Evolutionary conservation across 2,329 filamentous ascomycete genomes (phyloP), one percentile per base, ranked within the genome.

Genomic region (Pyrenophora teres): DNA sequence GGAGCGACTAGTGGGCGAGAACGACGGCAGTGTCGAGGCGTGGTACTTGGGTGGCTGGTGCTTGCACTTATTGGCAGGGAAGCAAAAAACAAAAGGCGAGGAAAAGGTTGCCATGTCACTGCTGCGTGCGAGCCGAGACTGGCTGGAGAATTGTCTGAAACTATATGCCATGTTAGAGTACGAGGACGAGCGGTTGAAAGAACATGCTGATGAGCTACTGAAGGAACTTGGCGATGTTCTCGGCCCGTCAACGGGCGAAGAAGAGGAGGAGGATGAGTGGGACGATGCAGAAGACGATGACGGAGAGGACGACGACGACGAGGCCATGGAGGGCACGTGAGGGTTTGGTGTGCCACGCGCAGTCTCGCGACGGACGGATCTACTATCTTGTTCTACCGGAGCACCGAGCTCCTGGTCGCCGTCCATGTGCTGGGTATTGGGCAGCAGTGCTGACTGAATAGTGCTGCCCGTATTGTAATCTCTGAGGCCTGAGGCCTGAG

Each of bases 21-120:
- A 99, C 62, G 95, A 99, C 70, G 83, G 89, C 68, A 96, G 93
- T 72, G 89, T 99, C 16, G 94, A 99, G 76, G 89, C 90, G 15
- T 97, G 92, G 92, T 99, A 99, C 76, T 81, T 99, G 4, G 94
- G 94, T 37, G 95, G 94, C 3, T 97, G 93, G 90, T 92, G 91
- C 64, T 81, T 95, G 61, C 90, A 91, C 70, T 82, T 96, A 52
- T 79, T 89, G 56, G 89, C 88, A 9, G 83, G 89, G 71, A 89
- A 87, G 79, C 78, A 84, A 65, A 83, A 80, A 63, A 74, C 74
- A 56, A 72, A 74, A 4, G 78, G 78, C 33, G 79, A 84, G 40
- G 78, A 79, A 40, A 84, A 84, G 76, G 64, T 62, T 13, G 58
- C 66, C 4, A 82, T 82, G 60, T 78, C 81, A 1, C 82, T 85